phyloP scores from a whole-genome alignment of 495 filamentous ascomycete genomes.

The Penicillium waksmanii region DNA sequence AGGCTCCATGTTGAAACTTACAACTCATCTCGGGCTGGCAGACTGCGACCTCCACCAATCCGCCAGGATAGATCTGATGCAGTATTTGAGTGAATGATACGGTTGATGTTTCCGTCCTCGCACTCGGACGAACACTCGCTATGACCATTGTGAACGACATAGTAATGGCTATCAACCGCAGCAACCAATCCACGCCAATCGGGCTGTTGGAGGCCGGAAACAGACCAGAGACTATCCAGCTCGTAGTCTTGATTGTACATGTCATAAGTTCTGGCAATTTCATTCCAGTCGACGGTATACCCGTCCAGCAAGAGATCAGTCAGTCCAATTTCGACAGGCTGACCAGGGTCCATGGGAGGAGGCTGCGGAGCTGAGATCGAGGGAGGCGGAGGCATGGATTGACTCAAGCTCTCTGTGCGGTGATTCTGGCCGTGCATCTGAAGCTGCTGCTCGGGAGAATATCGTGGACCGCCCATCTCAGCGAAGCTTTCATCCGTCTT shows the following conservation, averaged over 20 bases:
- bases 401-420: slow-evolving; percentile 29
- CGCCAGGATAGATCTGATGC: slow-evolving; percentile 40
- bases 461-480: slow-evolving; percentile 31
- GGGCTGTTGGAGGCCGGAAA: slow-evolving; percentile 49
- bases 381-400: slow-evolving; percentile 31
- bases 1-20: slow-evolving; percentile 24
- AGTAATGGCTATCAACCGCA: slow-evolving; percentile 52
- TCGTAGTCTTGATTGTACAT: slow-evolving; percentile 45
- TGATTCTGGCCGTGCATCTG: slow-evolving; percentile 40
- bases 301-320: slow-evolving; percentile 44
- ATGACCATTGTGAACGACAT: slow-evolving; percentile 40
- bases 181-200: slow-evolving; percentile 52
- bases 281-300: slow-evolving; percentile 46
- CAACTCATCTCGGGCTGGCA: slow-evolving; percentile 45
- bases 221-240: slow-evolving; percentile 47
- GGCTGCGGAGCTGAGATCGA: slow-evolving; percentile 25
- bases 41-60: slow-evolving; percentile 36
- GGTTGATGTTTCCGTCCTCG: slow-evolving; percentile 40
- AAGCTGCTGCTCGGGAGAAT: slow-evolving; percentile 38
- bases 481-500: slow-evolving; percentile 46
- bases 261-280: slow-evolving; percentile 41
- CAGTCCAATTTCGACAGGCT: slow-evolving; percentile 34
- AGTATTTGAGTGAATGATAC: slow-evolving; percentile 39
- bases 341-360: slow-evolving; percentile 19
- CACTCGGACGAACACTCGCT: slow-evolving; percentile 35